Percentiles rank a stretch among this genome's conserved stretches.
These are phyloP conservation scores for Closterium sp. DNA, from an alignment of 139 green algal species.

Conservation along the genomic window DNA sequence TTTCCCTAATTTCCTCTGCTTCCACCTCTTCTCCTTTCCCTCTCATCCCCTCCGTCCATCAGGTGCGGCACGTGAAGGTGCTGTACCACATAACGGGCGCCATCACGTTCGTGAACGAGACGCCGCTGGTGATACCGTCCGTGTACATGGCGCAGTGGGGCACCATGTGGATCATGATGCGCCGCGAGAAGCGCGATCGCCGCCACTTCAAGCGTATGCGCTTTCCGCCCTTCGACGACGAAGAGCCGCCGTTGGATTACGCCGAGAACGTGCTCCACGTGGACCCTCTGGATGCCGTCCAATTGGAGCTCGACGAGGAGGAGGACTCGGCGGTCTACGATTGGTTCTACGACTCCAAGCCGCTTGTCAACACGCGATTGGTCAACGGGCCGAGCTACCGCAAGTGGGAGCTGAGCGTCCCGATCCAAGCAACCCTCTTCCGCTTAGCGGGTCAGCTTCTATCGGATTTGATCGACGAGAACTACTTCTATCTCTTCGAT, in stretches of 20 bases:
- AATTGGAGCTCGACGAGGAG: slow-evolving; percentile 96
- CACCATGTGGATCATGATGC: slow-evolving; percentile 99
- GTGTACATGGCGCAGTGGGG: slow-evolving; percentile 98
- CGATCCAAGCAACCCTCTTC: slow-evolving; percentile 94
- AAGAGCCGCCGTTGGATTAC: slow-evolving; percentile 99
- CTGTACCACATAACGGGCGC: slow-evolving; percentile 99
- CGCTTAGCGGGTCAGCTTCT: slow-evolving; percentile 92
- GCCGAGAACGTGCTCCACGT: slow-evolving; percentile 96
- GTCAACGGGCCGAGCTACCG: slow-evolving; percentile 72
- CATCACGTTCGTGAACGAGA: slow-evolving; percentile 99
- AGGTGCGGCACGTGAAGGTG: slow-evolving; percentile 92
- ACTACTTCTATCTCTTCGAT: slow-evolving; percentile 99
- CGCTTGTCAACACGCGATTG: slow-evolving; percentile 81
- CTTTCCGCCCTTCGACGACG: slow-evolving; percentile 99
- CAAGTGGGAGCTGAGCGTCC: slow-evolving; percentile 91
- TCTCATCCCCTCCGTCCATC: background rate
- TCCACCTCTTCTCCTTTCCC: background rate
- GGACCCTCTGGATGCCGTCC: slow-evolving; percentile 94
- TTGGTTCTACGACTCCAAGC: slow-evolving; percentile 96
- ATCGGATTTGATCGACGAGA: slow-evolving; percentile 91
- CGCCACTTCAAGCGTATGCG: slow-evolving; percentile 99
- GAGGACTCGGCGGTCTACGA: slow-evolving; percentile 82
- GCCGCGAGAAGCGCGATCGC: slow-evolving; percentile 96
- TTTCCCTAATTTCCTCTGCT: too few relatives aligned
- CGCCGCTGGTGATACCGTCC: slow-evolving; percentile 95